These are phyloP conservation scores for Barbarea vulgaris DNA, from an alignment of 345 rosid genomes.

Conservation along the genomic window DNA sequence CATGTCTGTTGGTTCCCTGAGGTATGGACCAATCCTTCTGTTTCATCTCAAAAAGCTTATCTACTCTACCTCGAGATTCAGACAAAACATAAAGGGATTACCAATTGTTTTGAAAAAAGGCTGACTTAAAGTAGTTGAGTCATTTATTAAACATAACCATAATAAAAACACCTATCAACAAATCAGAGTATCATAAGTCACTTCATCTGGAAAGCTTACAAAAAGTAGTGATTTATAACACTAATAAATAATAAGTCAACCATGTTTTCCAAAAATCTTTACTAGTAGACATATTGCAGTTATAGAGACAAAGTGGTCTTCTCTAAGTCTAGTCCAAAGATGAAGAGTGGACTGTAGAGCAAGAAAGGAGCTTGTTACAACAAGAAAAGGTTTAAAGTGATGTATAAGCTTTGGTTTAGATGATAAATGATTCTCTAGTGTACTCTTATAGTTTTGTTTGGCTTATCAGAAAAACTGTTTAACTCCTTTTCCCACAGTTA, in stretches of 20 bases:
- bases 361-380: no score
- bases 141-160: constrained; percentile 24
- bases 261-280: background rate
- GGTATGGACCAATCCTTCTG: constrained; percentile 22
- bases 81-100: constrained; percentile 8
- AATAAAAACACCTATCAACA: background rate
- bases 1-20: constrained; percentile 36
- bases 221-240: background rate
- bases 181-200: constrained; percentile 17
- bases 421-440: background rate
- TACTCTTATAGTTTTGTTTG: background rate
- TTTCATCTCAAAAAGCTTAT: constrained; percentile 20
- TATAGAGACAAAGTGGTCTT: background rate
- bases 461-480: background rate
- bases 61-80: constrained; percentile 40
- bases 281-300: background rate
- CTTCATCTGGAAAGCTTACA: background rate
- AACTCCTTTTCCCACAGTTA: background rate
- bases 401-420: background rate
- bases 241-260: background rate
- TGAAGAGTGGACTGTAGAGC: background rate
- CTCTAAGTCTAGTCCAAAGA: background rate
- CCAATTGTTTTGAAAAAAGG: constrained; percentile 10
- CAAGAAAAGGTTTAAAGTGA: background rate
- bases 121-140: constrained; percentile 40